Conservation (phyloP, 1,284 basidiomycete genomes). For the Ganoderma multipileum region DNA sequence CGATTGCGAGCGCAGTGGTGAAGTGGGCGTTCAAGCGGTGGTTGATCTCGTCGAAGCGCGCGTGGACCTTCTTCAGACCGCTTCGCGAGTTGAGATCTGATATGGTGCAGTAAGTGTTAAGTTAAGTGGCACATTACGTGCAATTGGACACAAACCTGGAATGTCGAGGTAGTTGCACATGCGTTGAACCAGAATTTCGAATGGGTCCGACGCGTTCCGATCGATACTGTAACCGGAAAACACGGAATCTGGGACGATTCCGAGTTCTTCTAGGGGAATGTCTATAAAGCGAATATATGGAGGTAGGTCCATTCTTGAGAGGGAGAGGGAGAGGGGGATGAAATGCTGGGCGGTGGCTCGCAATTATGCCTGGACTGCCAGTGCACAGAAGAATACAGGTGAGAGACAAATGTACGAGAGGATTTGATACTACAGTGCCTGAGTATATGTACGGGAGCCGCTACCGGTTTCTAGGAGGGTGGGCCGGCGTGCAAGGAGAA, state of each 20-base stretch:
- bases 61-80: neutral
- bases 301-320: neutral
- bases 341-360: too few species aligned
- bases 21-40: neutral
- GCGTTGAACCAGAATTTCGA: neutral
- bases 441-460: too few species aligned
- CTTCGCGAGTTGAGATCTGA: neutral
- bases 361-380: too few species aligned
- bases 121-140: neutral
- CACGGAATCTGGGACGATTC: neutral
- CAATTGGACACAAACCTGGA: neutral
- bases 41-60: conserved; percentile 1
- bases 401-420: too few species aligned
- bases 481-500: neutral
- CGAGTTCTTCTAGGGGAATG: neutral
- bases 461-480: too few species aligned
- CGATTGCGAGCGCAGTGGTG: neutral
- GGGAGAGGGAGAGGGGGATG: too few species aligned
- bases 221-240: neutral
- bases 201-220: neutral
- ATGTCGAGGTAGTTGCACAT: neutral
- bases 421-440: too few species aligned
- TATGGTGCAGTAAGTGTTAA: neutral
- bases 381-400: too few species aligned
- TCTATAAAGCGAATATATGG: neutral